Evolutionary conservation across 2,329 filamentous ascomycete genomes (phyloP), one percentile per base, ranked within the genome.

Genomic region (Malbranchea cinnamomea): DNA sequence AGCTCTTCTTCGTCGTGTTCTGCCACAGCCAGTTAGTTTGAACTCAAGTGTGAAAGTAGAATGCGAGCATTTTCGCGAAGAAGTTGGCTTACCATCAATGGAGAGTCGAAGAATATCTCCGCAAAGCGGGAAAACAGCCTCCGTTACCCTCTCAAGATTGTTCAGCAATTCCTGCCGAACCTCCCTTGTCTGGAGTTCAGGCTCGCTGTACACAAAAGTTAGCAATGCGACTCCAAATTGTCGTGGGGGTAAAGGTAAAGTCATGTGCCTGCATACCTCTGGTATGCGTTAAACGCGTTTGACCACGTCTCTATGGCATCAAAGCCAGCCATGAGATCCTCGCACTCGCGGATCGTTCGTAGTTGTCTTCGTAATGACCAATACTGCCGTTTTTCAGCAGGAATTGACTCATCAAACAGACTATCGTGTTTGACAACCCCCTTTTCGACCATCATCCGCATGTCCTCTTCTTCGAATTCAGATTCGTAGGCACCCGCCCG

Each of bases 291-390:
- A n/a, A n/a, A n/a, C n/a, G n/a, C n/a, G n/a, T n/a, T n/a, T n/a
- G n/a, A n/a, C 35, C 79, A 69, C 2, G 68, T 72, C 50, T 84
- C 78, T 41, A 84, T 62, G 13, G 63, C 61, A 49, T 82, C 75
- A 23, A 85, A 62, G 3, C 67, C 69, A 29, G 65, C 63, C 25
- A 77, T 67, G 16, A 85, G 59, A 34, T 64, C 62, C 52, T 84
- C 78, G 26, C 85, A 60, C 41, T 83, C 76, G 38, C 68, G 68
- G 52, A 74, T 75, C 26, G n/a, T n/a, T n/a, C n/a, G n/a, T n/a
- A n/a, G n/a, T n/a, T n/a, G n/a, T n/a, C n/a, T n/a, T n/a, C n/a
- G n/a, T n/a, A n/a, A n/a, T n/a, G n/a, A n/a, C n/a, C n/a, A n/a
- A n/a, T n/a, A n/a, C n/a, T n/a, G n/a, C n/a, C n/a, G n/a, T n/a